phyloP scores from a whole-genome alignment of 352 stramenopile species.

The Phytophthora aleatoria region DNA sequence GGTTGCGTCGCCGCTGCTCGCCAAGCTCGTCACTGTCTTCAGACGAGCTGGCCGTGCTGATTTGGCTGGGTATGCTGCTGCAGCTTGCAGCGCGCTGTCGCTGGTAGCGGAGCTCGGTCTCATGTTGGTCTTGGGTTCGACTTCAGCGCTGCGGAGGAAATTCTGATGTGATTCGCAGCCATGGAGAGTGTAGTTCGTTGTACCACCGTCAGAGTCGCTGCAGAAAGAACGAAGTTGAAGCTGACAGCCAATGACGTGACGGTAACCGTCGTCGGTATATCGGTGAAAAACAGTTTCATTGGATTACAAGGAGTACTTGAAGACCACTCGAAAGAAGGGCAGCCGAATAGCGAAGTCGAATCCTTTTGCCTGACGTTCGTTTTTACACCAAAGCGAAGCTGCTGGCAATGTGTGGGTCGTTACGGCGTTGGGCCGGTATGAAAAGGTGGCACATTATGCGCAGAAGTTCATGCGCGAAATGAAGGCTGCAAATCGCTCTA shows the following conservation, averaged over 20 bases:
- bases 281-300: constrained; percentile 4
- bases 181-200: not conserved
- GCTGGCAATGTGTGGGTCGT: too few relatives aligned
- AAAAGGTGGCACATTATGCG: too few relatives aligned
- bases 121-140: constrained; percentile 2
- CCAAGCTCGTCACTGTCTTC: constrained; percentile 14
- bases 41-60: constrained; percentile 22
- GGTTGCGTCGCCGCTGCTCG: constrained; percentile 1
- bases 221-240: constrained; percentile 28
- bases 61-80: constrained; percentile 17
- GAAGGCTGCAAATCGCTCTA: not conserved
- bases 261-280: constrained; percentile 16
- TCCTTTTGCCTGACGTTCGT: not conserved
- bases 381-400: not conserved
- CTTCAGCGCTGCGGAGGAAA: constrained; percentile 1
- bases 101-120: constrained; percentile 5
- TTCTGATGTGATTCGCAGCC: constrained; percentile 20
- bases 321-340: too few relatives aligned
- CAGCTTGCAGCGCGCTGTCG: constrained; percentile 15
- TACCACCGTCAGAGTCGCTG: not conserved
- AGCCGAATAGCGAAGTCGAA: too few relatives aligned
- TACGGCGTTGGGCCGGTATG: too few relatives aligned
- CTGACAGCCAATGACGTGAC: constrained; percentile 28
- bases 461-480: too few relatives aligned
- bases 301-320: not conserved